These are phyloP conservation scores for Elongisporangium senticosum DNA, from an alignment of 352 stramenopile species.

Conservation along the genomic window DNA sequence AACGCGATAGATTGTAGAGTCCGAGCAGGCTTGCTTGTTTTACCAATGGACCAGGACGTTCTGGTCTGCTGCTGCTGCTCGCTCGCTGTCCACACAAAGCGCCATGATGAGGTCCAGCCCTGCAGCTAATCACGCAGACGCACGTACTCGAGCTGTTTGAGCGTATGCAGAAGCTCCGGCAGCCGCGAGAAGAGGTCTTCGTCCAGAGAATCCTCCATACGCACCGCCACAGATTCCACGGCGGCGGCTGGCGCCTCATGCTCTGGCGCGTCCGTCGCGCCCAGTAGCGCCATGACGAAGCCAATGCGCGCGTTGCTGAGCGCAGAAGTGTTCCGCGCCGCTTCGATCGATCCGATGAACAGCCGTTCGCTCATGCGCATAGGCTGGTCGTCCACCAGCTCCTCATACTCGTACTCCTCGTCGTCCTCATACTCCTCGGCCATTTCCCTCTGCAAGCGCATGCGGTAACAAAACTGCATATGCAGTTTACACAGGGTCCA, in stretches of 20 bases:
- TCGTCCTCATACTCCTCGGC: slow-evolving; percentile 22
- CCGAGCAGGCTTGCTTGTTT: neutral
- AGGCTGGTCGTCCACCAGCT: slow-evolving; percentile 49
- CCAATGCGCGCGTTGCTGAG: slow-evolving; percentile 30
- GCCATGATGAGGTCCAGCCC: neutral
- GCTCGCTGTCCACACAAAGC: slow-evolving; percentile 14
- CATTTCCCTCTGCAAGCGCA: neutral
- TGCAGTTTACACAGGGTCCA: neutral
- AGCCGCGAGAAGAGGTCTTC: slow-evolving; percentile 42
- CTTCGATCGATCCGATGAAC: slow-evolving; percentile 68
- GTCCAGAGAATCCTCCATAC: slow-evolving; percentile 50
- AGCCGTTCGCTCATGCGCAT: slow-evolving; percentile 41
- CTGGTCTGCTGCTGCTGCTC: slow-evolving; percentile 23
- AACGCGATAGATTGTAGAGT: neutral
- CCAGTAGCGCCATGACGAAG: slow-evolving; percentile 39
- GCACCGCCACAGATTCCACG: slow-evolving; percentile 12
- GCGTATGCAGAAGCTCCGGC: slow-evolving; percentile 27
- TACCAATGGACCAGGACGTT: slow-evolving; percentile 77
- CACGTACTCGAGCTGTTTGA: slow-evolving; percentile 31
- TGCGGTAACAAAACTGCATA: neutral
- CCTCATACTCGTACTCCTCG: slow-evolving; percentile 47
- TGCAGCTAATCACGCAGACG: neutral
- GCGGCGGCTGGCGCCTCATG: neutral
- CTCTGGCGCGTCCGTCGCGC: neutral
- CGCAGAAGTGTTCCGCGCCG: slow-evolving; percentile 36